These are phyloP conservation scores for Bullera alba DNA, from an alignment of 768 basidiomycete species.

Conservation along the genomic window DNA sequence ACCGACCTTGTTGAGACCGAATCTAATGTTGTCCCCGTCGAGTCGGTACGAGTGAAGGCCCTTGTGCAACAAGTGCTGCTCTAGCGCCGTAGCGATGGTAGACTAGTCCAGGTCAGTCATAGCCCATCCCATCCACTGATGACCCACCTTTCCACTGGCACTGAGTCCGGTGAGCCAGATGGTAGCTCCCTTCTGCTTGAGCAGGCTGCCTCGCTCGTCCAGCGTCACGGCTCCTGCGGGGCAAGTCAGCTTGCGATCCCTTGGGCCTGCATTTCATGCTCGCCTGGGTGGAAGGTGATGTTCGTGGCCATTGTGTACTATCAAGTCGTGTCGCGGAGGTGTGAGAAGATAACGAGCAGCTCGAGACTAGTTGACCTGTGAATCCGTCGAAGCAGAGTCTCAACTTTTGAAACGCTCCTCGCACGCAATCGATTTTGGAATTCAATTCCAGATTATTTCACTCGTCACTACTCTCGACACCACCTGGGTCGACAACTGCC, in stretches of 20 bases:
- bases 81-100: constrained; percentile 92
- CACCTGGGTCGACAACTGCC: neutral
- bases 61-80: constrained; percentile 85
- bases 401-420: too few species aligned
- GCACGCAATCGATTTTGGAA: too few species aligned
- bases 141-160: constrained; percentile 78
- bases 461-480: too few species aligned
- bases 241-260: neutral
- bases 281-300: constrained; percentile 50
- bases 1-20: constrained; percentile 76
- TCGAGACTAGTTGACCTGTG: too few species aligned
- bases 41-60: constrained; percentile 81
- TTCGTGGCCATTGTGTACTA: constrained; percentile 48
- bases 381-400: too few species aligned
- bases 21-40: constrained; percentile 84
- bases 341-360: too few species aligned
- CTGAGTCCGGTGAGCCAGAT: constrained; percentile 96
- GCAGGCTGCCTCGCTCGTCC: constrained; percentile 60
- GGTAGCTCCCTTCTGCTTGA: constrained; percentile 78
- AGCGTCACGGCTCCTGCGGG: constrained; percentile 61
- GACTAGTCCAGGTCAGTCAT: constrained; percentile 54
- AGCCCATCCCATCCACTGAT: neutral
- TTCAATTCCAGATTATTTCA: too few species aligned
- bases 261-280: constrained; percentile 1
- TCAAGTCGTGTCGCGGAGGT: too few species aligned